phyloP scores from a whole-genome alignment of 2,329 filamentous ascomycete genomes.

The Alternaria angustiovoidea region DNA sequence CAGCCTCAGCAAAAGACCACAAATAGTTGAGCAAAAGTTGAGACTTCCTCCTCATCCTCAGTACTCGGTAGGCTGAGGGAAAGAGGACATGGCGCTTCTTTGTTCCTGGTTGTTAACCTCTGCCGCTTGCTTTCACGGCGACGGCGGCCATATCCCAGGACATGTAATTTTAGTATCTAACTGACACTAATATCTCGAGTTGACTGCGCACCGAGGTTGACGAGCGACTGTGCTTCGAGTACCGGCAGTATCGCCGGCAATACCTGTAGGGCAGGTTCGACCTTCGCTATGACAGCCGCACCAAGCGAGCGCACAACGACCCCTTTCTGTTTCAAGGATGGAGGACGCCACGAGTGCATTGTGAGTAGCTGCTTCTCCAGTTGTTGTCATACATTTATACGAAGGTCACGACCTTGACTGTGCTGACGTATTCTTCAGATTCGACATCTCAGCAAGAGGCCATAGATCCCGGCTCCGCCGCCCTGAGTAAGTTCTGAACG shows the following conservation, averaged over 20 bases:
- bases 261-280: not conserved
- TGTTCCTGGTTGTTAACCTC: not conserved
- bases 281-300: not conserved
- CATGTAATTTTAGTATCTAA: not conserved
- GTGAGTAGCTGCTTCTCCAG: too few relatives aligned
- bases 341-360: not conserved
- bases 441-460: too few relatives aligned
- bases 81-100: not conserved
- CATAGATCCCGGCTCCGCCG: too few relatives aligned
- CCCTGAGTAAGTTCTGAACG: too few relatives aligned
- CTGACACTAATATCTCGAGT: not conserved
- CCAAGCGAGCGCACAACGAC: not conserved
- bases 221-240: not conserved
- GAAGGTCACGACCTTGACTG: too few relatives aligned
- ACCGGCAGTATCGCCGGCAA: not conserved
- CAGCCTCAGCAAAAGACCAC: not conserved
- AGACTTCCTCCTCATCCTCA: not conserved
- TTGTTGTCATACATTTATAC: too few relatives aligned
- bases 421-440: too few relatives aligned
- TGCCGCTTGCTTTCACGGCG: not conserved
- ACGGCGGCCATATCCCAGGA: not conserved
- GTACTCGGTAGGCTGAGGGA: not conserved
- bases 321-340: not conserved
- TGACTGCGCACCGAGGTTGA: not conserved
- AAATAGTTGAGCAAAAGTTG: not conserved